Percentiles rank a stretch among this genome's conserved stretches.
phyloP scores from a whole-genome alignment of 331 rosid species.

The Prunus yedoensis region DNA sequence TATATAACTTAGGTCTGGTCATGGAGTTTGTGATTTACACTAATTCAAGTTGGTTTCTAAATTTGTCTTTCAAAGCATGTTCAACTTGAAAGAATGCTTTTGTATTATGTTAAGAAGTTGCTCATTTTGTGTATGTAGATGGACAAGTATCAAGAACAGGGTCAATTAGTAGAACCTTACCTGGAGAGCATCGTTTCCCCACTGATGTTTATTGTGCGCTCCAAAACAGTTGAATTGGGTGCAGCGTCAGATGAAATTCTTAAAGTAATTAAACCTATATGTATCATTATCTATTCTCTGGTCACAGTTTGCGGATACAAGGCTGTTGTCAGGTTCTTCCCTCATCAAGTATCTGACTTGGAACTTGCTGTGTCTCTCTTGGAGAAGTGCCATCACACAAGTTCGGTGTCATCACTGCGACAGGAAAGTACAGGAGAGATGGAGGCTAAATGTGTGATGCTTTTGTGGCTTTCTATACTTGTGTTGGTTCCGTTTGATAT shows the following conservation, averaged over 20 bases:
- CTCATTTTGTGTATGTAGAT: conserved; percentile 48
- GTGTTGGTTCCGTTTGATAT: conserved; percentile 91
- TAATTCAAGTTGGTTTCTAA: background rate
- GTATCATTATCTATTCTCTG: conserved; percentile 66
- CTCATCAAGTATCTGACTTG: conserved; percentile 95
- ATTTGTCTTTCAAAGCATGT: background rate
- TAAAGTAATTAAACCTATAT: conserved; percentile 73
- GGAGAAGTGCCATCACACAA: conserved; percentile 68
- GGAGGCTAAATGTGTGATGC: conserved; percentile 91
- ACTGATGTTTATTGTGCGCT: conserved; percentile 69
- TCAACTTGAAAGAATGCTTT: background rate
- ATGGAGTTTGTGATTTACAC: background rate
- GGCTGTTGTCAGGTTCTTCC: conserved; percentile 83
- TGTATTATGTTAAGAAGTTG: no score
- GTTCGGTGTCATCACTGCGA: conserved; percentile 57
- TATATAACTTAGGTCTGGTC: background rate
- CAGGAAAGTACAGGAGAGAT: conserved; percentile 92
- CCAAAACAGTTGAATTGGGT: conserved; percentile 65
- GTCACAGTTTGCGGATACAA: conserved; percentile 91
- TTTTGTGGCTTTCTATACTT: conserved; percentile 87
- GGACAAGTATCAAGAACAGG: conserved; percentile 98
- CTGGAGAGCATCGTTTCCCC: conserved; percentile 84
- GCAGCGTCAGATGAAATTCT: conserved; percentile 56
- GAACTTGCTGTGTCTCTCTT: conserved; percentile 88
- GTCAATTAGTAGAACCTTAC: conserved; percentile 89